phyloP scores from a whole-genome alignment of 371 early-diverging fungal genomes.

The Haplosporangium sp. region DNA sequence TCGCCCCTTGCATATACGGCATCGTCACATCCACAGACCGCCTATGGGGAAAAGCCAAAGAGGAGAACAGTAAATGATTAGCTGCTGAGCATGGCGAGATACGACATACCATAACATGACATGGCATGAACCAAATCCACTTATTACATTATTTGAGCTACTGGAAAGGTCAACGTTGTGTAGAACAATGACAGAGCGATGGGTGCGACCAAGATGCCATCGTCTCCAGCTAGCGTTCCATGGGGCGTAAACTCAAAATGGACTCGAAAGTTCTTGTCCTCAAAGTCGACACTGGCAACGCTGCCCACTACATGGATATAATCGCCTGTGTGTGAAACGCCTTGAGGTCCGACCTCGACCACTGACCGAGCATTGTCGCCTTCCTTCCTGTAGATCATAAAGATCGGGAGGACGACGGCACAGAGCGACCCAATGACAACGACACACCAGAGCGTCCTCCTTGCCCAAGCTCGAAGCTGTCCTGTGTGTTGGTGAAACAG shows the following conservation, averaged over 20 bases:
- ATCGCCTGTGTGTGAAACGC: constrained; percentile 39
- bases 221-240: constrained; percentile 46
- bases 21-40: constrained; percentile 53
- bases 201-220: constrained; percentile 26
- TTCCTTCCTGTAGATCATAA: constrained; percentile 42
- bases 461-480: constrained; percentile 72
- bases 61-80: not conserved
- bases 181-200: constrained; percentile 38
- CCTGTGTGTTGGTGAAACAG: constrained; percentile 68
- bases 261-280: constrained; percentile 50
- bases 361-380: constrained; percentile 47
- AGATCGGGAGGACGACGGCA: constrained; percentile 55
- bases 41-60: constrained; percentile 10
- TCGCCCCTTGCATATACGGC: constrained; percentile 50
- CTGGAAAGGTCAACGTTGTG: constrained; percentile 44
- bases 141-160: constrained; percentile 42
- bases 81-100: not conserved
- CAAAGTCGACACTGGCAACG: constrained; percentile 52
- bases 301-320: constrained; percentile 39
- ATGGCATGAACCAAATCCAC: not conserved
- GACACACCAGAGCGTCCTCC: constrained; percentile 68
- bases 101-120: not conserved
- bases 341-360: constrained; percentile 44
- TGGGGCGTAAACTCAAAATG: constrained; percentile 51
- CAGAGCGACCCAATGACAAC: constrained; percentile 34